These are phyloP conservation scores for Talaromyces ruber DNA, from an alignment of 495 filamentous ascomycete genomes.

Conservation along the genomic window DNA sequence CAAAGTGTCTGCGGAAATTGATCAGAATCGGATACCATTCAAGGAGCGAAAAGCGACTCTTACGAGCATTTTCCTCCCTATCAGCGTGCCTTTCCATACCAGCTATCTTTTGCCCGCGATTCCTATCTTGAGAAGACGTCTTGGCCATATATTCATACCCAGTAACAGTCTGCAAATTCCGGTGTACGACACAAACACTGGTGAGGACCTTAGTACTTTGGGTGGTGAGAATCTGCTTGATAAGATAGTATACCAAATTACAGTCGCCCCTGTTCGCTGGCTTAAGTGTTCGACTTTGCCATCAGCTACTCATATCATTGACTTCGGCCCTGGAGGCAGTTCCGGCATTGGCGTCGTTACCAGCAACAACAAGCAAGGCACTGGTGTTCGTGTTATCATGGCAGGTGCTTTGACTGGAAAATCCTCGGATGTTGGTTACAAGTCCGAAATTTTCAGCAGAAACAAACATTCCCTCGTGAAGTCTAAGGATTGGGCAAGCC, in stretches of 20 bases:
- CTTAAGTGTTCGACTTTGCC: constrained; percentile 87
- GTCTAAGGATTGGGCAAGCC: constrained; percentile 92
- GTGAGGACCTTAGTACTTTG: constrained; percentile 65
- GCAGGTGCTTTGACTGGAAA: constrained; percentile 87
- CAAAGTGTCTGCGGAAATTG: constrained; percentile 6
- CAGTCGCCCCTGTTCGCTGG: constrained; percentile 86
- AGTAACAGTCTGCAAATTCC: constrained; percentile 42
- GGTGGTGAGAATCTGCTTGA: constrained; percentile 65
- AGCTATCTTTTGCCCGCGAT: neutral
- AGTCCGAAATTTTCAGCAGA: constrained; percentile 91
- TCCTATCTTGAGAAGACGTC: neutral
- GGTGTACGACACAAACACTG: constrained; percentile 80
- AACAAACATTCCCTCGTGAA: constrained; percentile 90
- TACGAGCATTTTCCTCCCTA: neutral
- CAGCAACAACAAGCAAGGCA: constrained; percentile 96
- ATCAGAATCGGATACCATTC: constrained; percentile 11
- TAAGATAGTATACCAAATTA: constrained; percentile 83
- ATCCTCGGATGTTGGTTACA: constrained; percentile 87
- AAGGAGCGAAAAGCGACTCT: neutral
- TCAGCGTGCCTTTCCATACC: neutral
- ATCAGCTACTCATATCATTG: constrained; percentile 82
- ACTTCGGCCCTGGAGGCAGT: constrained; percentile 94
- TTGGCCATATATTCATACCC: neutral
- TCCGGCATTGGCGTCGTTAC: constrained; percentile 95
- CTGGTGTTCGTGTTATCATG: constrained; percentile 89